phyloP scores from a whole-genome alignment of 129 eudicot genomes.

The Silybum marianum region DNA sequence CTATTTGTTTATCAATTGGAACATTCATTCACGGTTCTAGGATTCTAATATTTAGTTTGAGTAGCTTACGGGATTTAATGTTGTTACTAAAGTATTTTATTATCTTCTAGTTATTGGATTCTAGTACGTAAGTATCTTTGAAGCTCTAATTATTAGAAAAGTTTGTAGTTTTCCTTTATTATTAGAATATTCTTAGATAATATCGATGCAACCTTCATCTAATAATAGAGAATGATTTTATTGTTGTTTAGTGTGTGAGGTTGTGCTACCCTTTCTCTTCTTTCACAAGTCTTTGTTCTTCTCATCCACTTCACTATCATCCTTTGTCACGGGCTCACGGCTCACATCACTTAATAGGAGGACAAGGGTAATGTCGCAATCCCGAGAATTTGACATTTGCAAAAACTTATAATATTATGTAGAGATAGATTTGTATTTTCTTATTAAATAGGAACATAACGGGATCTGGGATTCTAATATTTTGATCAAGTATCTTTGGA shows the following conservation, averaged over 20 bases:
- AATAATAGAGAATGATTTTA: constrained; percentile 4
- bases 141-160: neutral
- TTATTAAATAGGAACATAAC: neutral
- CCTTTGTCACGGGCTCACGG: neutral
- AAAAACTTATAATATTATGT: neutral
- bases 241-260: too few relatives aligned
- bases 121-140: neutral
- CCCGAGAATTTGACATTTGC: neutral
- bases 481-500: constrained; percentile 5
- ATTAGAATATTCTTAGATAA: neutral
- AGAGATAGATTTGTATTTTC: constrained; percentile 8
- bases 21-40: neutral
- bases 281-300: neutral
- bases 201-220: neutral
- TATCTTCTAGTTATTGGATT: constrained; percentile 1
- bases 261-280: too few relatives aligned
- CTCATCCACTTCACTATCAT: neutral
- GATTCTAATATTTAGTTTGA: neutral
- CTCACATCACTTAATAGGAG: neutral
- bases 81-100: neutral
- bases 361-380: neutral
- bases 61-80: neutral
- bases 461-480: neutral
- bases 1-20: neutral
- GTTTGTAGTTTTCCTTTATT: neutral